Evolutionary conservation across 306 rosid species (phyloP), one percentile per base, ranked within the genome.

Genomic region (Fragaria iinumae): DNA sequence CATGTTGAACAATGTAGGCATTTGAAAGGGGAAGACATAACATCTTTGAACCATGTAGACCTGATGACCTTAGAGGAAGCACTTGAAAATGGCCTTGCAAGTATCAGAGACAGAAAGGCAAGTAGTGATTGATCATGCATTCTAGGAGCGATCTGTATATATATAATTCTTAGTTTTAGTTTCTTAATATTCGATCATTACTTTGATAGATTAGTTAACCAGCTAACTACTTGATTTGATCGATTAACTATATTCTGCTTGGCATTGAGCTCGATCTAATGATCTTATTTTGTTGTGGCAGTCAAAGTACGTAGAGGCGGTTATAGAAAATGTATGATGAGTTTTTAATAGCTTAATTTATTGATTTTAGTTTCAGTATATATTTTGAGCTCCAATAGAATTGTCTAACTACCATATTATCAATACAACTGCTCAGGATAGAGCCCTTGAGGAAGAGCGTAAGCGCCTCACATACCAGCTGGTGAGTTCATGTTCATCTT

Each of bases 11-110:
- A 21, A 53, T 49, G 32, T 74, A 95, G 98, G 93, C 98, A 92
- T 84, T 63, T 92, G 89, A 92, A 93, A 76, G 98, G 93, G 21
- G 95, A 92, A 76, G 98, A 95, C 32, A 88, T 92, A 69, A 80
- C 90, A 39, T 89, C 97, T 67, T 72, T 95, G 83, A 86, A 77
- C 74, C 84, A 80, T 89, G 80, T 81, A 48, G 98, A 95, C 79
- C 88, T 95, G 76, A 88, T 87, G 84, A 49, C 84, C 12, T 74
- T 91, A 20, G 97, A 95, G 87, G 80, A 79, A 0, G 88, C 88
- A 68, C 96, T 95, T 68, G 91, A 90, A 75, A 89, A 81, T 80
- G 98, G 98, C 70, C 97, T 92, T 43, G 39, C 32, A 10, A 80
- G 86, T 53, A 64, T 87, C 72, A 91, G 91, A 4, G 89, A 88